phyloP scores from a whole-genome alignment of 139 green algal species.

The Diplosphaera chodatii region DNA sequence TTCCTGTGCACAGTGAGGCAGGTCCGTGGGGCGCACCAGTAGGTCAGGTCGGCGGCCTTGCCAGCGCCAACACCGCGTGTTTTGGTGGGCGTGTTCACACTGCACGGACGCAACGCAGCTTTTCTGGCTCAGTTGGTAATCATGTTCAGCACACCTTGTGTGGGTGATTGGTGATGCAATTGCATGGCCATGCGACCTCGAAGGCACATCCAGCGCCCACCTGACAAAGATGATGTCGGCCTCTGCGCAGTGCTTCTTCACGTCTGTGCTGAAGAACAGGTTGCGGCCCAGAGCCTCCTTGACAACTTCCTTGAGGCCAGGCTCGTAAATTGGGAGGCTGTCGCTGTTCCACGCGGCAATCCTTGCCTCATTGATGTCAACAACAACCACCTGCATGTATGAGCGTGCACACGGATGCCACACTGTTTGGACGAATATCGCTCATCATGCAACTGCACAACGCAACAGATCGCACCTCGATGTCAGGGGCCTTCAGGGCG shows the following conservation, averaged over 20 bases:
- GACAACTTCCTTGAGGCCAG: conserved; percentile 92
- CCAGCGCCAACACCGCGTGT: conserved; percentile 93
- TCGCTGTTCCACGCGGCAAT: conserved; percentile 63
- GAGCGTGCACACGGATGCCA: too few relatives aligned
- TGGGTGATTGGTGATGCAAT: too few relatives aligned
- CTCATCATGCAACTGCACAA: too few relatives aligned
- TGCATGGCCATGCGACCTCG: too few relatives aligned
- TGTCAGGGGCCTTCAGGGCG: conserved; percentile 90
- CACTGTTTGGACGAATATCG: too few relatives aligned
- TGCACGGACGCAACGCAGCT: too few relatives aligned
- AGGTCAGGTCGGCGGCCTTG: conserved; percentile 96
- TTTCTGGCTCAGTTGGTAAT: too few relatives aligned
- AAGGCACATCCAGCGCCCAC: too few relatives aligned
- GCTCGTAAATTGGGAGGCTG: conserved; percentile 96
- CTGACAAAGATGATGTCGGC: conserved; percentile 97
- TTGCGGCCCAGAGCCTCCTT: conserved; percentile 74
- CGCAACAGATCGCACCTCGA: conserved; percentile 63
- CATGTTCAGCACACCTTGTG: too few relatives aligned
- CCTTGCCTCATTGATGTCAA: conserved; percentile 83
- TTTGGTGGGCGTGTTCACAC: conserved; percentile 99
- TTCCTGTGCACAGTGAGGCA: too few relatives aligned
- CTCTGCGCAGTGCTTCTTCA: conserved; percentile 87
- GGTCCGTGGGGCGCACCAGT: conserved; percentile 89
- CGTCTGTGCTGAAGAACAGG: conserved; percentile 96
- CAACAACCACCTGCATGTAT: conserved; percentile 77